Evolutionary conservation across 768 basidiomycete genomes (phyloP), one percentile per base, ranked within the genome.

Genomic region (Agaricus subrufescens): DNA sequence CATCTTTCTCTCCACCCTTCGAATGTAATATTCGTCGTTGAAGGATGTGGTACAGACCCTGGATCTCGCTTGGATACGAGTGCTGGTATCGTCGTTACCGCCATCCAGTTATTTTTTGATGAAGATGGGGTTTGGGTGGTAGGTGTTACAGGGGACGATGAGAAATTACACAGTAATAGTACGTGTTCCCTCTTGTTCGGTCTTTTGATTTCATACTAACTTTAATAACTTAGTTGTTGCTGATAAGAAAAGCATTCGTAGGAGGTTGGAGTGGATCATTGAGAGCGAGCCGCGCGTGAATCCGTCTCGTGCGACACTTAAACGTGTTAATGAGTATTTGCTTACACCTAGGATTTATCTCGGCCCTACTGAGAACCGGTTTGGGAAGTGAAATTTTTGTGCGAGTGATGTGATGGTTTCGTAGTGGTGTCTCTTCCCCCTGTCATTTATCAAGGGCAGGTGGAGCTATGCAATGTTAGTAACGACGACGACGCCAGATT

Each of bases 201-300:
- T 50, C 50, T 8, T 53, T 48, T 27, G 54, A 12, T 27, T 30
- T 8, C 34, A 1, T 12, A 25, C 52, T 40, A 47, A 39, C n/a
- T 27, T 19, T 3, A 23, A 7, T 25, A 49, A 25, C 45, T 58
- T 2, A 44, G 11, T 7, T 11, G 27, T 56, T 30, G 49, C 11
- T 43, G 66, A 69, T 58, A 60, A 97, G 67, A 69, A 75, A 19
- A 70, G 77, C 11, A 82, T 98, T 59, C 81, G 83, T 10, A 85
- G 75, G 11, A 79, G 93, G 15, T 74, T 98, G 37, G 87, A 98
- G 65, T 93, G 90, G 91, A 83, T 98, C 47, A 87, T 94, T 56
- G 75, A 86, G 19, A 86, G 83, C 60, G 73, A 79, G 50, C 88
- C 90, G 4, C 73, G 75, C 52, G 88, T 86, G 3, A 98, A 97